phyloP scores from a whole-genome alignment of 495 filamentous ascomycete species.

The Hypoxylon fuscum region DNA sequence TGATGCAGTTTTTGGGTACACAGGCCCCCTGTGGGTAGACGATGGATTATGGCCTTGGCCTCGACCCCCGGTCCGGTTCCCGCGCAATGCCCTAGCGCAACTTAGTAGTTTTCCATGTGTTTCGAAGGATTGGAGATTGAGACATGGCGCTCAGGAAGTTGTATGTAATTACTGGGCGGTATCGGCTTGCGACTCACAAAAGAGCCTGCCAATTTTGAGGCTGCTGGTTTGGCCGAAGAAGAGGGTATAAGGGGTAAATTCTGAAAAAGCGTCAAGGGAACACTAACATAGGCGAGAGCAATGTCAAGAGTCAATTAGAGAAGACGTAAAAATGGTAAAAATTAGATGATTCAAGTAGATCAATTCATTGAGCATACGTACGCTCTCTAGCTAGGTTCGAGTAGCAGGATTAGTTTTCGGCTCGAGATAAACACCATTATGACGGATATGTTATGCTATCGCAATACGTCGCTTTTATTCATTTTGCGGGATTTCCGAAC shows the following conservation, averaged over 20 bases:
- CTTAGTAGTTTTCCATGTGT: slow-evolving; percentile 36
- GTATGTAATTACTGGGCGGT: slow-evolving; percentile 8
- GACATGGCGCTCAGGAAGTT: slow-evolving; percentile 24
- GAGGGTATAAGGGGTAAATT: slow-evolving; percentile 9
- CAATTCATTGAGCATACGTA: slow-evolving; percentile 37
- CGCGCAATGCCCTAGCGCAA: slow-evolving; percentile 39
- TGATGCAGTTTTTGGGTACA: slow-evolving; percentile 20
- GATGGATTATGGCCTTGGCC: slow-evolving; percentile 34
- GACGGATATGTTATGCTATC: slow-evolving; percentile 18
- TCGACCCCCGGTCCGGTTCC: slow-evolving; percentile 41
- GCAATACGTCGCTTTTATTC: slow-evolving; percentile 25
- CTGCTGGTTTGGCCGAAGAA: slow-evolving; percentile 8
- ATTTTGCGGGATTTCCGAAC: slow-evolving; percentile 27
- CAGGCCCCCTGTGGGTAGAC: slow-evolving; percentile 27
- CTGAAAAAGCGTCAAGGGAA: not conserved
- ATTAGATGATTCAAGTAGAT: no score
- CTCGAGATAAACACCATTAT: slow-evolving; percentile 18
- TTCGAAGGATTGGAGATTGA: slow-evolving; percentile 35
- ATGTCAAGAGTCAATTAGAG: not conserved
- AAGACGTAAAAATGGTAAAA: not conserved
- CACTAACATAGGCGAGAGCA: not conserved
- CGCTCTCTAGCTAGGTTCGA: slow-evolving; percentile 34
- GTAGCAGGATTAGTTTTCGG: slow-evolving; percentile 31
- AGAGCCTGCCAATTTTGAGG: slow-evolving; percentile 9
- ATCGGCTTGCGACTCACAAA: slow-evolving; percentile 5